Conservation (phyloP, 106 monocot genomes). For the Dactylorhiza incarnata region DNA sequence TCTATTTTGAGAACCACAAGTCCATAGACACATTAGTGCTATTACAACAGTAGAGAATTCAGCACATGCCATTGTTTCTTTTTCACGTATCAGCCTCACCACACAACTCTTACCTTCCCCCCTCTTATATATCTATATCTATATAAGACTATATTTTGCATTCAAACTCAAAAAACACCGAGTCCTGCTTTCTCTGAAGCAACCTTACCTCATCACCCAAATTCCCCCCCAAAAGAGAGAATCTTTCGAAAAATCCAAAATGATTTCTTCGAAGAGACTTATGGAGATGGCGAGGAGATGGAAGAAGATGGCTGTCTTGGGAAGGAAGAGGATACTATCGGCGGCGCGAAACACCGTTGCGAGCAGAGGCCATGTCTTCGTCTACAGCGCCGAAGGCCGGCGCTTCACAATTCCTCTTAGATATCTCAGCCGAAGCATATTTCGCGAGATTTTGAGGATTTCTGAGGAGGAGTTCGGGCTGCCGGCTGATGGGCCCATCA, state of each 20-base stretch:
- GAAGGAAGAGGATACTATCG: slow-evolving; percentile 1
- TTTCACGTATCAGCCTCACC: too few relatives aligned
- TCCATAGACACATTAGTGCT: too few relatives aligned
- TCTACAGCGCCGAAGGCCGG: slow-evolving; percentile 1
- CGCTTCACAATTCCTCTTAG: not conserved
- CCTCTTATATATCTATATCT: too few relatives aligned
- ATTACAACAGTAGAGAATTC: too few relatives aligned
- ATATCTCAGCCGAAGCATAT: not conserved
- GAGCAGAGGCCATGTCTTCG: slow-evolving; percentile 10
- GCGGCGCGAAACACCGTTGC: not conserved
- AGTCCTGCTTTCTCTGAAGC: too few relatives aligned
- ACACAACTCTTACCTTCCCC: too few relatives aligned
- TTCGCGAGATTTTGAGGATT: slow-evolving; percentile 1
- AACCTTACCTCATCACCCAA: too few relatives aligned
- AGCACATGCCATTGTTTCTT: too few relatives aligned
- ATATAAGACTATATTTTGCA: too few relatives aligned
- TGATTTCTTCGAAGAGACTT: slow-evolving; percentile 23
- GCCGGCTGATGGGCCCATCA: slow-evolving; percentile 1
- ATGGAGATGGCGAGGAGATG: slow-evolving; percentile 38
- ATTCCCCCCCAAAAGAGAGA: too few relatives aligned
- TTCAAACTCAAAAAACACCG: too few relatives aligned
- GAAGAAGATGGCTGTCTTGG: slow-evolving; percentile 16
- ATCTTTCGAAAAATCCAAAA: not conserved
- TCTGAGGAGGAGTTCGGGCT: slow-evolving; percentile 8
- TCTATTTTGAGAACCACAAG: too few relatives aligned